Evolutionary conservation across 169 alveolate species (phyloP).

Genomic region (Plasmodium billcollinsi): DNA sequence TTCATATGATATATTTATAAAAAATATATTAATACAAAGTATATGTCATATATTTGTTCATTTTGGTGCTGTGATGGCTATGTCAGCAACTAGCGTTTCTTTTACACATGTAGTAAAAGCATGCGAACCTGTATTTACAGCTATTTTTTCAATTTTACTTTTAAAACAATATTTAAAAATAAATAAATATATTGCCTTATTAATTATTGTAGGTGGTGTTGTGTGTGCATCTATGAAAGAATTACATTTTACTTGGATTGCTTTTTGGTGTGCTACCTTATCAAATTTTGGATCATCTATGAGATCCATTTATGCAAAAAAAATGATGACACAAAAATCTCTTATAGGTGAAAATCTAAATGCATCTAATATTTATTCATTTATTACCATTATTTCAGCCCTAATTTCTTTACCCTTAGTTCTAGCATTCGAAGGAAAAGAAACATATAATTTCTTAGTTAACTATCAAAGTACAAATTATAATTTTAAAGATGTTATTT

Average conservation of each 20-base stretch:
- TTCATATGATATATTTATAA: constrained; percentile 76
- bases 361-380: constrained; percentile 83
- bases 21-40: constrained; percentile 84
- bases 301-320: constrained; percentile 81
- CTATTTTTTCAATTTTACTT: constrained; percentile 81
- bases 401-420: constrained; percentile 84
- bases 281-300: constrained; percentile 88
- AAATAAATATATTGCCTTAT: constrained; percentile 82
- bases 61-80: constrained; percentile 88
- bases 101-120: constrained; percentile 90
- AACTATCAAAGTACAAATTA: constrained; percentile 38
- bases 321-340: constrained; percentile 83
- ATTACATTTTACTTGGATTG: constrained; percentile 83
- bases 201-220: constrained; percentile 87
- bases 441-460: constrained; percentile 16
- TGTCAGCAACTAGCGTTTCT: constrained; percentile 89
- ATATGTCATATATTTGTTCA: constrained; percentile 87
- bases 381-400: constrained; percentile 86
- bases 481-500: constrained; percentile 50
- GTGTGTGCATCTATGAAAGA: constrained; percentile 86
- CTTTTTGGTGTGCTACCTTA: constrained; percentile 87
- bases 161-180: constrained; percentile 79
- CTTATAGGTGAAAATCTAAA: constrained; percentile 83
- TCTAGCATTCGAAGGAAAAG: constrained; percentile 78
- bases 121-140: constrained; percentile 89